A percentile compares a stretch with the other conserved stretches of the same genome.
phyloP scores from a whole-genome alignment of 176 grass and related monocot species.

The Musa acuminata region DNA sequence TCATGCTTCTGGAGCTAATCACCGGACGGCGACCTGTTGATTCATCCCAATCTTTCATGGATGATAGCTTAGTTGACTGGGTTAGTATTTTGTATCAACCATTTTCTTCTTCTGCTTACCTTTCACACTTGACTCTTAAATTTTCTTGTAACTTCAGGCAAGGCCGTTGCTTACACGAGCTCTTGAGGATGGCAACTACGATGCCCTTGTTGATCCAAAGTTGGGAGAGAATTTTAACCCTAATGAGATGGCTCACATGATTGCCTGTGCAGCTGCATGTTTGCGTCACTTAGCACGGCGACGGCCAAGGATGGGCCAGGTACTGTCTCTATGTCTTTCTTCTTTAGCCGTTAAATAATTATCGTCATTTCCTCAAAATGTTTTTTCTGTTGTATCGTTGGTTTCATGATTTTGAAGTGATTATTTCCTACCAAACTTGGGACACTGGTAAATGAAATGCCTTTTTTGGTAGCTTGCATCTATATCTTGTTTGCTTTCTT shows the following conservation, averaged over 20 bases:
- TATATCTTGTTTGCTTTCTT: too few species aligned
- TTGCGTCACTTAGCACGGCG: not conserved
- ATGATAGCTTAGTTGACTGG: constrained; percentile 7
- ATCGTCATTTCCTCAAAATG: not conserved
- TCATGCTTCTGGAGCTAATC: constrained; percentile 6
- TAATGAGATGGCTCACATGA: constrained; percentile 9
- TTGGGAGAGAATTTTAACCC: not conserved
- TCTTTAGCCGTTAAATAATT: not conserved
- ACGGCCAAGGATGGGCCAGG: constrained; percentile 2
- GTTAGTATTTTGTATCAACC: not conserved
- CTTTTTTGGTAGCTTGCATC: too few species aligned
- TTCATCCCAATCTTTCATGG: not conserved
- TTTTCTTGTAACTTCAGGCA: not conserved
- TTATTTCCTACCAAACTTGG: too few species aligned
- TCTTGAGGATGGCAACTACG: not conserved
- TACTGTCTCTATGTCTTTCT: not conserved
- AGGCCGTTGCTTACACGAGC: not conserved
- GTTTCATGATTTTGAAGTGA: not conserved
- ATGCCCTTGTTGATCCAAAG: not conserved
- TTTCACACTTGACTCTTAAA: not conserved
- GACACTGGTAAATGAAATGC: too few species aligned
- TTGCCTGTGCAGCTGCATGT: constrained; percentile 2
- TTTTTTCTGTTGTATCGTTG: not conserved
- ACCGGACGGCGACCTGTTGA: not conserved
- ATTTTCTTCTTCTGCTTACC: not conserved